A percentile compares a stretch with the other conserved stretches of the same genome.
Conservation (phyloP, 306 rosid species). For the Pyrus pyrifolia region DNA sequence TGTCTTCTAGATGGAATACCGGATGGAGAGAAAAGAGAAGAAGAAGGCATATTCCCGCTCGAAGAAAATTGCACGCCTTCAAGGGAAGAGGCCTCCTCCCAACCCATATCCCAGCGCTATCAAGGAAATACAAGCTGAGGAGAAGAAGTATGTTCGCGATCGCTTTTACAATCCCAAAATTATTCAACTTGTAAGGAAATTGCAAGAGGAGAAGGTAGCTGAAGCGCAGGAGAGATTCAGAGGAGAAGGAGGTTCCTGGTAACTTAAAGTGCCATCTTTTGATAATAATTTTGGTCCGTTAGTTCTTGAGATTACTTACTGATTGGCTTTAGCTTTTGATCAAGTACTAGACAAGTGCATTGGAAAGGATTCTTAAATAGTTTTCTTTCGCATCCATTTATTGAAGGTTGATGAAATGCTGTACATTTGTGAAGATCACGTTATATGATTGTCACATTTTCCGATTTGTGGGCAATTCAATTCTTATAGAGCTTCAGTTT, state of each 20-base stretch:
- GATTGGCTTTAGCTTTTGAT: background rate
- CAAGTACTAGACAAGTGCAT: background rate
- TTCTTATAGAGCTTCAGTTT: background rate
- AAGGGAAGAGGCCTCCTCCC: conserved; percentile 75
- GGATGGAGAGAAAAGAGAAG: conserved; percentile 55
- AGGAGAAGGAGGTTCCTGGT: conserved; percentile 9
- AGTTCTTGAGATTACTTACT: background rate
- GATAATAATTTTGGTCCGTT: background rate
- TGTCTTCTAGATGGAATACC: conserved; percentile 69
- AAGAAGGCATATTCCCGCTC: conserved; percentile 62
- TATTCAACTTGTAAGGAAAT: conserved; percentile 39
- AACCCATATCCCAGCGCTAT: conserved; percentile 75
- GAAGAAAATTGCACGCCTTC: conserved; percentile 65
- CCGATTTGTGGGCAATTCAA: background rate
- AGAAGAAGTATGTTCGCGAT: conserved; percentile 60
- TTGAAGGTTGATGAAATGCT: background rate
- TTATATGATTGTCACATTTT: background rate
- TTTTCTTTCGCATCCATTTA: background rate
- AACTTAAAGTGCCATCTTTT: background rate
- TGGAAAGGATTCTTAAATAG: background rate
- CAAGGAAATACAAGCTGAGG: conserved; percentile 72
- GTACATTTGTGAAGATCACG: background rate
- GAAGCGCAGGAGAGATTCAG: conserved; percentile 35
- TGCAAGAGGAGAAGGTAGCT: conserved; percentile 35
- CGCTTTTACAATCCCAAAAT: conserved; percentile 65